Conservation (phyloP, 208 protist genomes). For the Trypanosoma mega region DNA sequence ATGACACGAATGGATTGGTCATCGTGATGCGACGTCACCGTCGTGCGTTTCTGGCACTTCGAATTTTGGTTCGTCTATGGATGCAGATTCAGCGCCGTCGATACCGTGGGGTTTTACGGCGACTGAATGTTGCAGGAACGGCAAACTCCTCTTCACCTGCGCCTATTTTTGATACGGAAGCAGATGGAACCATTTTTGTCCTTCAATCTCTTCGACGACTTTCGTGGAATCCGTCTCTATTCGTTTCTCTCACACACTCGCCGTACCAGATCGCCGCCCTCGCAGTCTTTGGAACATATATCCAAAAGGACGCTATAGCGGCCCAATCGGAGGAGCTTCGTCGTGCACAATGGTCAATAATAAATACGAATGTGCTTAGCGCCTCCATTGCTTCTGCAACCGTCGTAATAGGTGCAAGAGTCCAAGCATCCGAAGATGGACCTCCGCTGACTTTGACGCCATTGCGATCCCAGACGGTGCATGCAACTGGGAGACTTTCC, state of each 20-base stretch:
- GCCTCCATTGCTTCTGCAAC: too few species aligned
- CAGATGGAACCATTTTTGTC: constrained; percentile 47
- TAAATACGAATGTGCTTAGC: too few species aligned
- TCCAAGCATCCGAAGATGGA: too few species aligned
- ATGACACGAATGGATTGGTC: too few species aligned
- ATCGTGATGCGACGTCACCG: constrained; percentile 4
- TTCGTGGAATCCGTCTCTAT: constrained; percentile 39
- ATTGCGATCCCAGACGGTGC: too few species aligned
- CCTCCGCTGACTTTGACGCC: too few species aligned
- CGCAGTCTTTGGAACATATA: constrained; percentile 20
- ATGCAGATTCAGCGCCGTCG: constrained; percentile 36
- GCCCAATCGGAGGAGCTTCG: constrained; percentile 10
- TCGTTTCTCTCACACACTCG: constrained; percentile 59
- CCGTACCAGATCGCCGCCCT: constrained; percentile 56
- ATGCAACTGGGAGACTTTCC: too few species aligned
- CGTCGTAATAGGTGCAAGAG: too few species aligned
- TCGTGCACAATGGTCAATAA: not conserved
- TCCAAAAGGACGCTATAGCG: constrained; percentile 1
- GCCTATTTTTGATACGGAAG: constrained; percentile 1
- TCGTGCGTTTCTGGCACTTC: constrained; percentile 51
- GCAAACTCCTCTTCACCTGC: constrained; percentile 19
- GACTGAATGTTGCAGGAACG: constrained; percentile 14
- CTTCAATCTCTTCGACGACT: constrained; percentile 46
- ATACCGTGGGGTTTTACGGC: constrained; percentile 32
- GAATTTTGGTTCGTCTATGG: constrained; percentile 58